These are phyloP conservation scores for Trichophyton simii DNA, from an alignment of 2,329 filamentous ascomycete species.

Conservation along the genomic window DNA sequence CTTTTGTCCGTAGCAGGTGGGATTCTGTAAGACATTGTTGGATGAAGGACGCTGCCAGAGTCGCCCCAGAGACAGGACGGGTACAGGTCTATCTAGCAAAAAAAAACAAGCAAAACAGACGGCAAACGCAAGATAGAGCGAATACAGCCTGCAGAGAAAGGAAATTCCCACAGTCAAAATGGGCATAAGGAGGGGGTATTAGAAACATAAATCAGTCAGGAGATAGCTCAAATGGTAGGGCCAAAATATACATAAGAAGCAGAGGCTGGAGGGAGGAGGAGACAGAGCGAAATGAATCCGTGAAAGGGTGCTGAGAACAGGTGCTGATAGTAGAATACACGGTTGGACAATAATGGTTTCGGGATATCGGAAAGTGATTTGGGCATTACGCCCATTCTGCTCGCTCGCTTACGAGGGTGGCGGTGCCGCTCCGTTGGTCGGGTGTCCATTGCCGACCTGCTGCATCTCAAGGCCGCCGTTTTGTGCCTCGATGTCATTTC, in stretches of 20 bases:
- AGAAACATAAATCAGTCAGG: constrained; percentile 1
- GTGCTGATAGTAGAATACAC: not conserved
- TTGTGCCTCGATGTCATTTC: constrained; percentile 40
- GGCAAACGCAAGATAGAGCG: not conserved
- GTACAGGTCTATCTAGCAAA: not conserved
- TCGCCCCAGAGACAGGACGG: not conserved
- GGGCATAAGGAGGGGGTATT: not conserved
- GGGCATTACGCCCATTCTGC: not conserved
- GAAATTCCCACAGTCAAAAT: not conserved
- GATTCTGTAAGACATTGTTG: not conserved
- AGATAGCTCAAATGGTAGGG: not conserved
- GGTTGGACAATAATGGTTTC: not conserved
- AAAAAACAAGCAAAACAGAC: not conserved
- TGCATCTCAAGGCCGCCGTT: constrained; percentile 60
- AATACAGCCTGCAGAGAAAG: not conserved
- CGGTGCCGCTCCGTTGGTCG: constrained; percentile 3
- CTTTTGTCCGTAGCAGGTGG: not conserved
- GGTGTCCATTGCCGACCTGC: constrained; percentile 30
- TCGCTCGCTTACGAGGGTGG: constrained; percentile 1
- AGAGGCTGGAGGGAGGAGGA: not conserved
- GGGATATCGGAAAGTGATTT: not conserved
- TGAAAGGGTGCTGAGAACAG: not conserved
- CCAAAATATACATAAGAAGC: not conserved
- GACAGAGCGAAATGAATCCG: not conserved
- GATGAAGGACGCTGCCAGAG: not conserved